Evolutionary conservation across 139 green algal genomes (phyloP), one percentile per base, ranked within the genome.

Genomic region (Parachlorella kessleri): DNA sequence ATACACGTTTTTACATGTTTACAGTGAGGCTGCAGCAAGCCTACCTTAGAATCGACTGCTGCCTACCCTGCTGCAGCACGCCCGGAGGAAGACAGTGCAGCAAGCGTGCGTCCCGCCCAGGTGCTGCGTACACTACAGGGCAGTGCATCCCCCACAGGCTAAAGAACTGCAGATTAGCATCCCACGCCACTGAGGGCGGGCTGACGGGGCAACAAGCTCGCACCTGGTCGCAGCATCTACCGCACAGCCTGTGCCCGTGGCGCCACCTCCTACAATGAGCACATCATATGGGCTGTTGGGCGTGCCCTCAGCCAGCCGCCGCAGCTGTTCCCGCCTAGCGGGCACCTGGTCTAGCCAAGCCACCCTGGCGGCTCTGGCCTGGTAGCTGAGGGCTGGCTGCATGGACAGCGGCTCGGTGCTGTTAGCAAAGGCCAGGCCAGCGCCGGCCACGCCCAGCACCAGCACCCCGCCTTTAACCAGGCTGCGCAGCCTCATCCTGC

Each of bases 221-320:
- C 69, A 97, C 94, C 91, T 90, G 30, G 89, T 98, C 0, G 84
- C 91, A 23, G 96, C 97, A 83, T 99, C 97, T 8, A 99, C 55
- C 1, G 96, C 96, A 72, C 88, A 92, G 7, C 97, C 97, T 5
- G 93, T 84, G 23, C 97, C 97, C 0, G 97, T 99, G n/a, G 97
- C 97, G 3, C 97, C 97, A 9, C 97, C 97, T 8, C 95, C 95
- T 37, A 99, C 94, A 66, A 99, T 90, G 18, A 99, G 84, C 14
- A 98, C 41, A 73, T 99, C 95, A 48, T 95, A 96, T 0, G 91
- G 90, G 39, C 89, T 76, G 23, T 87, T 77, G 1, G 48, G 30
- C 2, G 83, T 89, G 35, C 76, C 81, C 7, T 76, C 54, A 0
- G 54, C 59, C 33, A 95, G 84, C 1, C 42, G 33, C 28, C 9